Evolutionary conservation across 495 filamentous ascomycete species (phyloP), one percentile per base, ranked within the genome.

Genomic region (Aspergillus saccharolyticus): DNA sequence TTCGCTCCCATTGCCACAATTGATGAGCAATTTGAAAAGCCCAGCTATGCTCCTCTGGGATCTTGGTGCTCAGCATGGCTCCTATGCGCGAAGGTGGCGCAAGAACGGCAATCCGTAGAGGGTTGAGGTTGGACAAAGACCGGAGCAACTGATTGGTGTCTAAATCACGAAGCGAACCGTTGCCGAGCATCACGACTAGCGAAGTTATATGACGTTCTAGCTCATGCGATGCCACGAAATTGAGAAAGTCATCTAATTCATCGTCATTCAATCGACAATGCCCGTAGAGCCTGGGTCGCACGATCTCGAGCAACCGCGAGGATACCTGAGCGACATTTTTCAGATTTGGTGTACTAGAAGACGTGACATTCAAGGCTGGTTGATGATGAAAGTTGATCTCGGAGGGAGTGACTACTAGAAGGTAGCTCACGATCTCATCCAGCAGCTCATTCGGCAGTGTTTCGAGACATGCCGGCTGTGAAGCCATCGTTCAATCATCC

Each of bases 401-500:
- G 0, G 75, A 77, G 0, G 74, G 74, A 22, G 71, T 66, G 10
- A 64, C 42, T 0, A 57, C 57, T 16, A 54, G 53, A 39, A 76
- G 58, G 46, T 63, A 58, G 43, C 56, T 66, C 53, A 75, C 66
- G 50, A 78, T 72, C 18, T 70, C 63, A 53, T 75, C 69, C 46
- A 76, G 61, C 54, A 78, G 66, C 59, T 78, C 74, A 63, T 72
- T 78, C 10, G 74, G 74, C 10, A 78, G 66, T 4, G 15, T 28
- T 45, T 67, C 60, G 5, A 66, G 48, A 12, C 55, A 25, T 22
- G 64, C 56, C 10, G 39, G 47, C 48, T 63, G 62, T 17, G 63
- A 28, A 25, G 66, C 63, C 59, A 64, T 62, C 56, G 64, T 65
- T 42, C 28, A 12, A 21, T 17, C 33, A 20, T 24, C 51, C 56